Evolutionary conservation across 495 filamentous ascomycete species (phyloP).

Genomic region (Xylaria telfairii): DNA sequence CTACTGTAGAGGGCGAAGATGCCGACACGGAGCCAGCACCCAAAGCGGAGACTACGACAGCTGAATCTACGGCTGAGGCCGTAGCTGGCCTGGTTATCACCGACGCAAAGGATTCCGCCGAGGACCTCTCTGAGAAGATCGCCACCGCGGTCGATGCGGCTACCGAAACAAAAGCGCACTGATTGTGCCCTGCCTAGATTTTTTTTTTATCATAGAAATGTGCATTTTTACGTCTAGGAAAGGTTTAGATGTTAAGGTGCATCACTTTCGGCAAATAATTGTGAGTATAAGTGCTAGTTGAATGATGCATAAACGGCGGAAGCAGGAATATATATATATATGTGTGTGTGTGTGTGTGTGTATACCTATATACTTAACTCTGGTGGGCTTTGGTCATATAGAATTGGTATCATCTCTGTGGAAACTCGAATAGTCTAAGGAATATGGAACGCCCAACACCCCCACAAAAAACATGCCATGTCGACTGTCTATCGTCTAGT

Average conservation of each 20-base stretch:
- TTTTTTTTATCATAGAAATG: neutral
- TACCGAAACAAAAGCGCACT: slow-evolving; percentile 11
- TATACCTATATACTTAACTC: neutral
- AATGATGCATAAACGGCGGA: neutral
- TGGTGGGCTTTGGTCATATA: neutral
- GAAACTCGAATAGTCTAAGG: neutral
- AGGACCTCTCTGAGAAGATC: slow-evolving; percentile 18
- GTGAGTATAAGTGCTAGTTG: neutral
- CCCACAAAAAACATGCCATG: slow-evolving; percentile 8
- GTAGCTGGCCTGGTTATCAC: slow-evolving; percentile 23
- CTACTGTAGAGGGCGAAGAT: slow-evolving; percentile 25
- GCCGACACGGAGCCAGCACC: slow-evolving; percentile 17
- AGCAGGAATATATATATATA: neutral
- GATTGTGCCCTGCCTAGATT: neutral
- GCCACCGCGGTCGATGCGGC: neutral
- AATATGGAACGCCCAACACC: slow-evolving; percentile 4
- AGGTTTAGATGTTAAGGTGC: neutral
- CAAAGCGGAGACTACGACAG: slow-evolving; percentile 17
- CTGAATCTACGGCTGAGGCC: slow-evolving; percentile 24
- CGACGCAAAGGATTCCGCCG: slow-evolving; percentile 22
- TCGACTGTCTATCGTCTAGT: slow-evolving; percentile 5
- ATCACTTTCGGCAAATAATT: neutral
- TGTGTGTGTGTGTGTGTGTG: neutral
- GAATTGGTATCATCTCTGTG: slow-evolving; percentile 16
- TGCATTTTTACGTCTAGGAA: neutral